Evolutionary conservation across 1,139 yeast genomes (phyloP).

Genomic region (Yarrowia galli): DNA sequence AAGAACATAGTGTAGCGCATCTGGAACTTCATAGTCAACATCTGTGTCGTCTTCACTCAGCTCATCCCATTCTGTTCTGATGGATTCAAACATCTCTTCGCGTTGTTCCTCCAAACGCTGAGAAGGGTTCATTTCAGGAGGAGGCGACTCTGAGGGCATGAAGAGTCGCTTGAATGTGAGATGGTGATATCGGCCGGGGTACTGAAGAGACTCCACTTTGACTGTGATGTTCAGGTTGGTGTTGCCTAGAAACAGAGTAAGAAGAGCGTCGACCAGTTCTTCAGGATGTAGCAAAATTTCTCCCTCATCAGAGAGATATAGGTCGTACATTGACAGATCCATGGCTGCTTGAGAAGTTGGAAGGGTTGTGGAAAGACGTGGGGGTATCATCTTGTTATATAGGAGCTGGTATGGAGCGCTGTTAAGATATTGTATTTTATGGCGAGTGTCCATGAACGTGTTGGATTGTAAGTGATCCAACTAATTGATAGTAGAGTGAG

Average conservation of each 20-base stretch:
- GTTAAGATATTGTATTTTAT: too few species aligned
- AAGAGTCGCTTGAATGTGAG: background rate
- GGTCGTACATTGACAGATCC: background rate
- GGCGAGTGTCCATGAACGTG: too few species aligned
- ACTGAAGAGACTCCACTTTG: background rate
- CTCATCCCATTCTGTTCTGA: background rate
- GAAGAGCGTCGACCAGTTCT: background rate
- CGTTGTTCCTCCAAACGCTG: background rate
- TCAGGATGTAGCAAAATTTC: background rate
- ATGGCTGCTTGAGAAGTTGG: background rate
- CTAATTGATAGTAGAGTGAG: too few species aligned
- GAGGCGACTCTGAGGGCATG: background rate
- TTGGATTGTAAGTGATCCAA: too few species aligned
- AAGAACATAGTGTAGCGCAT: background rate
- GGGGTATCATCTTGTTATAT: background rate
- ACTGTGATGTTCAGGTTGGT: conserved; percentile 5
- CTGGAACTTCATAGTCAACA: background rate
- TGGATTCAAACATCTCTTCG: background rate
- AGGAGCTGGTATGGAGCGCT: too few species aligned
- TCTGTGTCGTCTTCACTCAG: background rate
- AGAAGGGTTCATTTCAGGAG: background rate
- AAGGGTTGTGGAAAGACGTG: too few species aligned
- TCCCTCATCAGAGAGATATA: background rate
- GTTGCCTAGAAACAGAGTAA: background rate
- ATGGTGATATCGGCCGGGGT: background rate